Conservation (phyloP, 208 protist genomes). For the Trichomonas vaginalis region DNA sequence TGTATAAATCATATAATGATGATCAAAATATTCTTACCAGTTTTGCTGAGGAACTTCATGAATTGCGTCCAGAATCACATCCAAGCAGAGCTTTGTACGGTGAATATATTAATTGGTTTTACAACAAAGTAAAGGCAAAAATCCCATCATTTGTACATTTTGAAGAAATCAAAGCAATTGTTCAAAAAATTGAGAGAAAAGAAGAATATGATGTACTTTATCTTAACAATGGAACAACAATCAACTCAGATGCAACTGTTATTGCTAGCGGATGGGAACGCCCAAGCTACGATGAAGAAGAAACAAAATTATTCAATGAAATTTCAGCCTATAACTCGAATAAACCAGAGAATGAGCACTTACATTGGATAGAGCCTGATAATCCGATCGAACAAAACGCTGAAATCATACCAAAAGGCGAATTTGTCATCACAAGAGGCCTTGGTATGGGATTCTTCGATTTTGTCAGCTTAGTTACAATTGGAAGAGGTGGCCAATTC, state of each 20-base stretch:
- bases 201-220: not conserved
- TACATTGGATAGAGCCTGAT: not conserved
- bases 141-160: not conserved
- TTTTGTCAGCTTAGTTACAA: not conserved
- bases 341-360: not conserved
- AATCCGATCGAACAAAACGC: not conserved
- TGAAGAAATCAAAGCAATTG: not conserved
- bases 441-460: not conserved
- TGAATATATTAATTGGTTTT: not conserved
- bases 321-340: not conserved
- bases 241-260: not conserved
- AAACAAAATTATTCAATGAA: not conserved
- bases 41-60: not conserved
- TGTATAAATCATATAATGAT: not conserved
- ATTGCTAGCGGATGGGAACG: not conserved
- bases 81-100: not conserved
- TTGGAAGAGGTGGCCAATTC: not conserved
- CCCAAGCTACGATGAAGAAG: not conserved
- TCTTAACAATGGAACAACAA: not conserved
- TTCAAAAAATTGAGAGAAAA: not conserved
- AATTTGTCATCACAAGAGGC: not conserved
- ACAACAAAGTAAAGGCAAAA: not conserved
- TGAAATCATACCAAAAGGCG: not conserved
- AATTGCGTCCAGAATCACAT: not conserved
- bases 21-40: not conserved